Conservation (phyloP, 163 green algal species). For the Chlorella variabilis region DNA sequence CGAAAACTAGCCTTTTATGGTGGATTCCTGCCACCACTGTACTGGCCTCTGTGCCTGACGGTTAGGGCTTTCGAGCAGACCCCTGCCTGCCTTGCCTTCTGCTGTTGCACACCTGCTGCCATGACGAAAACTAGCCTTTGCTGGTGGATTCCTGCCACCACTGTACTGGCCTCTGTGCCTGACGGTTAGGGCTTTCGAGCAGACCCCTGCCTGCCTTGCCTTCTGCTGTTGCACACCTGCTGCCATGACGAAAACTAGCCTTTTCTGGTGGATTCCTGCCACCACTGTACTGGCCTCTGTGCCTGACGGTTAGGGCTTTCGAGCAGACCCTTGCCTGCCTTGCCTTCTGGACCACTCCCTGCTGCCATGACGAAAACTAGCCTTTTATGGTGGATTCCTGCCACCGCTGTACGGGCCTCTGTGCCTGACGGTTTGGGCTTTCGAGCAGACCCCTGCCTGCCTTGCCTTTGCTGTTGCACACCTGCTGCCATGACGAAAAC, state of each 20-base stretch:
- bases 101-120: not conserved
- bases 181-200: too few relatives aligned
- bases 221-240: not conserved
- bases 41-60: too few relatives aligned
- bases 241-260: not conserved
- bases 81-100: not conserved
- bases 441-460: not conserved
- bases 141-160: not conserved
- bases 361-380: constrained; percentile 8
- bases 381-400: constrained; percentile 7
- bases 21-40: too few relatives aligned
- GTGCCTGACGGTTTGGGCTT: not conserved
- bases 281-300: not conserved
- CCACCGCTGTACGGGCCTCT: not conserved
- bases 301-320: not conserved
- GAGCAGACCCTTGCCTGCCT: not conserved
- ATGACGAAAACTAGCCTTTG: not conserved
- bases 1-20: too few relatives aligned
- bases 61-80: not conserved
- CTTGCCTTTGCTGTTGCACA: not conserved
- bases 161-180: too few relatives aligned
- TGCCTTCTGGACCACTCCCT: not conserved
- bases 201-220: too few relatives aligned
- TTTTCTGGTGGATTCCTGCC: not conserved
- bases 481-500: not conserved